Evolutionary conservation across 106 monocot species (phyloP), one percentile per base, ranked within the genome.

Genomic region (Gastrodia elata): DNA sequence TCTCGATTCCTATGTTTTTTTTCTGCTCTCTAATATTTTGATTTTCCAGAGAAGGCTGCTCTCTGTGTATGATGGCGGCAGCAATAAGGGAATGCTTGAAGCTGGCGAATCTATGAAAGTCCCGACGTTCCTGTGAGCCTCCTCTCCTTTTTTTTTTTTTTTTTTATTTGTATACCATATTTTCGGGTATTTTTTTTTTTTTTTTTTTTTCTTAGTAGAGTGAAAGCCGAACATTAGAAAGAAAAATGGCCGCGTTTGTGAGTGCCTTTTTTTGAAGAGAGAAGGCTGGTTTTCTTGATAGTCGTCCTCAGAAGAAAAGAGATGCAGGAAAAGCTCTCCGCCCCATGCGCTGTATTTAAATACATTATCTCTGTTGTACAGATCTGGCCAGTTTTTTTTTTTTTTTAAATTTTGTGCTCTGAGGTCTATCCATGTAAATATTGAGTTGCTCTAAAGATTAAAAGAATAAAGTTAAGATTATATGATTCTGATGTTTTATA

Each of bases 11-110:
- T 57, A 4, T 39, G 5, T 42, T n/a, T n/a, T n/a, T n/a, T n/a
- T n/a, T n/a, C n/a, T n/a, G n/a, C n/a, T n/a, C n/a, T n/a, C n/a
- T n/a, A n/a, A n/a, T n/a, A n/a, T n/a, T n/a, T n/a, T n/a, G n/a
- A n/a, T 43, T 24, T 57, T 85, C 78, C 76, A 91, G 91, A 87
- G 79, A 64, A 87, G 77, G 64, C 48, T 91, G 72, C 83, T 91
- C 5, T 83, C 87, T 26, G 44, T 78, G 49, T 84, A 85, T 84
- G 85, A 86, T 70, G 77, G 8, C 27, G 49, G 72, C 16, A 65
- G 57, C 64, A 56, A 41, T 30, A 75, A 75, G 35, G 76, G 74
- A n/a, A 39, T 71, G 25, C 68, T 84, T 52, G 70, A 81, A 58
- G 73, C 77, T 38, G 38, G 75, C 41, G 75, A 82, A n/a, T 30